Percentiles rank a stretch among this genome's conserved stretches.
Conservation (phyloP, 306 rosid species). For the Trifolium subterraneum region DNA sequence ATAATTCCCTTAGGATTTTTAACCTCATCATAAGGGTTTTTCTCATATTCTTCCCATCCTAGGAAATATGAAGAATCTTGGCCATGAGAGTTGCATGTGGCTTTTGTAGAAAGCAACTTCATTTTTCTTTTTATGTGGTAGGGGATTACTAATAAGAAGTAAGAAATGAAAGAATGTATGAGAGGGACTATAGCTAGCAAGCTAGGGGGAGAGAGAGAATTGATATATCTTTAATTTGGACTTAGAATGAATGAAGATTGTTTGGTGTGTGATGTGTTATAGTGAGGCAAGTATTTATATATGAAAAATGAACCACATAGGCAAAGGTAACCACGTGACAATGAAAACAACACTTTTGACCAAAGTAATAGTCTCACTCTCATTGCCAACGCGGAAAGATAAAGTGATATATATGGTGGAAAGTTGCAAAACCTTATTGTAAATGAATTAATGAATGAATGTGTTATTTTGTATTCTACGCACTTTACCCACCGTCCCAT, state of each 20-base stretch:
- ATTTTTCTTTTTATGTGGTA: constrained; percentile 41
- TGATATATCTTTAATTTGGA: constrained; percentile 8
- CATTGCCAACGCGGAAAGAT: constrained; percentile 24
- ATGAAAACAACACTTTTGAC: constrained; percentile 47
- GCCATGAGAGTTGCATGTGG: constrained; percentile 87
- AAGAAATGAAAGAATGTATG: background rate
- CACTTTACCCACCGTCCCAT: constrained; percentile 62
- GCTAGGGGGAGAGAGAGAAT: constrained; percentile 14
- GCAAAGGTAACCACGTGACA: constrained; percentile 40
- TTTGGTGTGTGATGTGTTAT: constrained; percentile 44
- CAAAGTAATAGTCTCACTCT: constrained; percentile 15
- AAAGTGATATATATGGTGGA: constrained; percentile 21
- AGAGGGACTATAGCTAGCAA: background rate
- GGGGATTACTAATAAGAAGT: background rate
- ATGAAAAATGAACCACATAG: constrained; percentile 12
- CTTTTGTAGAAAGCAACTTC: constrained; percentile 73
- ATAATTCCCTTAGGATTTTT: constrained; percentile 85
- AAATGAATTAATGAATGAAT: background rate
- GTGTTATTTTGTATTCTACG: constrained; percentile 45
- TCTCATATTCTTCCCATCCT: constrained; percentile 95
- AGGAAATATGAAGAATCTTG: constrained; percentile 97
- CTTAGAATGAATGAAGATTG: constrained; percentile 38
- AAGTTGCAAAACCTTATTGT: constrained; percentile 12
- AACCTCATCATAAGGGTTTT: constrained; percentile 68
- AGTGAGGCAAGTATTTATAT: constrained; percentile 44